Percentiles rank a stretch among this genome's conserved stretches.
Conservation (phyloP, 768 basidiomycete genomes). For the Xanthoconium purpureum region DNA sequence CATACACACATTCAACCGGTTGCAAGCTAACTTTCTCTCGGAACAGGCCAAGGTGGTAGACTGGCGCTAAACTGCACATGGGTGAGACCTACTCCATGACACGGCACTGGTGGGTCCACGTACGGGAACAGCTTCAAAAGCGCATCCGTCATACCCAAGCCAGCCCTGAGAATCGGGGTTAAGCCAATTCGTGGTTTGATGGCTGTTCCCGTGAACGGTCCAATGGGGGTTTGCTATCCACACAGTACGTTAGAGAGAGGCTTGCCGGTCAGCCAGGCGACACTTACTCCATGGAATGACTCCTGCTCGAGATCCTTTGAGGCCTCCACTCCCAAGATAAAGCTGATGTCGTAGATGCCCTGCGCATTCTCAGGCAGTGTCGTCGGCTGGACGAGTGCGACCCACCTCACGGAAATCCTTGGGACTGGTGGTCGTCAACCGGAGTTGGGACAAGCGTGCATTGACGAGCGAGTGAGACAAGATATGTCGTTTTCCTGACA, state of each 20-base stretch:
- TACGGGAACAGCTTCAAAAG: slow-evolving; percentile 83
- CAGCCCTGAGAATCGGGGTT: slow-evolving; percentile 90
- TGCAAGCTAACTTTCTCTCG: slow-evolving; percentile 84
- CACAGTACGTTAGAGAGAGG: neutral
- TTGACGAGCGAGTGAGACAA: slow-evolving; percentile 72
- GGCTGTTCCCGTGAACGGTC: slow-evolving; percentile 68
- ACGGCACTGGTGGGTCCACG: slow-evolving; percentile 26
- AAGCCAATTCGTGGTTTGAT: slow-evolving; percentile 81
- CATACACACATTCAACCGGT: slow-evolving; percentile 80
- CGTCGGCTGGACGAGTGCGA: neutral
- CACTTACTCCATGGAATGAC: slow-evolving; percentile 60
- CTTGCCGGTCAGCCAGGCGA: neutral
- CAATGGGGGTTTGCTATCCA: slow-evolving; percentile 71
- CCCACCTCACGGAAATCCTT: slow-evolving; percentile 79
- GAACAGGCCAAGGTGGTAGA: slow-evolving; percentile 89
- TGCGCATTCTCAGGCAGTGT: slow-evolving; percentile 29
- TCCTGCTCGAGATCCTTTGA: slow-evolving; percentile 63
- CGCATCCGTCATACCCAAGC: slow-evolving; percentile 90
- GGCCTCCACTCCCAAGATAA: slow-evolving; percentile 83
- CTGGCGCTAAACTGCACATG: slow-evolving; percentile 59
- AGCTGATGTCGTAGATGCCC: slow-evolving; percentile 73
- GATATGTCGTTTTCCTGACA: slow-evolving; percentile 44
- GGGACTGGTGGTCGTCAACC: slow-evolving; percentile 54
- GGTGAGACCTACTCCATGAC: neutral
- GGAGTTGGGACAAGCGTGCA: slow-evolving; percentile 67